Percentiles rank a stretch among this genome's conserved stretches.
Conservation (phyloP, 768 basidiomycete species). For the Suillus tomentosus region DNA sequence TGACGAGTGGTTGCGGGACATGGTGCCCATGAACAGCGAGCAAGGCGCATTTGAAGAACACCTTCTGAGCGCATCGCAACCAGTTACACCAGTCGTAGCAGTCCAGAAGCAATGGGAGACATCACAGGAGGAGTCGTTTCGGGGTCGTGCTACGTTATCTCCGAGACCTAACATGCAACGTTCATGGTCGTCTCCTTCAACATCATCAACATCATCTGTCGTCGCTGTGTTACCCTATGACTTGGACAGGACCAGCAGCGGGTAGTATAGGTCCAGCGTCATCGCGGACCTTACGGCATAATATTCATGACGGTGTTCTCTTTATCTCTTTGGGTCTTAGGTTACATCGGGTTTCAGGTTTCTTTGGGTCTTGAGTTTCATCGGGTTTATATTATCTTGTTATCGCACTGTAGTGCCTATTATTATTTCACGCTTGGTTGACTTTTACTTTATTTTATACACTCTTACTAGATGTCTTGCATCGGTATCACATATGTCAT, state of each 20-base stretch:
- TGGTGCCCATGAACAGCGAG: constrained; percentile 42
- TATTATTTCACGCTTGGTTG: constrained; percentile 3
- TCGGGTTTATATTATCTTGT: background rate
- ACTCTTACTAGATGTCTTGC: no score
- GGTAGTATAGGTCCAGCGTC: background rate
- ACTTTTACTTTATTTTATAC: constrained; percentile 2
- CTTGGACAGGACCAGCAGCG: background rate
- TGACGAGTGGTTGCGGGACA: constrained; percentile 66
- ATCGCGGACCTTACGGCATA: background rate
- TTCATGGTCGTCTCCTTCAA: constrained; percentile 21
- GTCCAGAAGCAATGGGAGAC: constrained; percentile 15
- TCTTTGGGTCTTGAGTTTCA: background rate
- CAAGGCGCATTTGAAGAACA: constrained; percentile 1
- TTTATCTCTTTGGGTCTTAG: background rate
- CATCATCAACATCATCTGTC: background rate
- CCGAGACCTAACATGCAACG: constrained; percentile 26
- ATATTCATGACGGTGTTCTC: background rate
- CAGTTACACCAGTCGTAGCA: background rate
- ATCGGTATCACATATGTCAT: no score
- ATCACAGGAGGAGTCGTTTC: constrained; percentile 15
- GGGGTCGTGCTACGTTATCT: constrained; percentile 14
- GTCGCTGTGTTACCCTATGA: background rate
- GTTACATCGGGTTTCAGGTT: background rate
- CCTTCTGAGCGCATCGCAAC: background rate
- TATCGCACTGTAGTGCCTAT: background rate